These are phyloP conservation scores for Apiospora aurea DNA, from an alignment of 2,329 filamentous ascomycete species.

Conservation along the genomic window DNA sequence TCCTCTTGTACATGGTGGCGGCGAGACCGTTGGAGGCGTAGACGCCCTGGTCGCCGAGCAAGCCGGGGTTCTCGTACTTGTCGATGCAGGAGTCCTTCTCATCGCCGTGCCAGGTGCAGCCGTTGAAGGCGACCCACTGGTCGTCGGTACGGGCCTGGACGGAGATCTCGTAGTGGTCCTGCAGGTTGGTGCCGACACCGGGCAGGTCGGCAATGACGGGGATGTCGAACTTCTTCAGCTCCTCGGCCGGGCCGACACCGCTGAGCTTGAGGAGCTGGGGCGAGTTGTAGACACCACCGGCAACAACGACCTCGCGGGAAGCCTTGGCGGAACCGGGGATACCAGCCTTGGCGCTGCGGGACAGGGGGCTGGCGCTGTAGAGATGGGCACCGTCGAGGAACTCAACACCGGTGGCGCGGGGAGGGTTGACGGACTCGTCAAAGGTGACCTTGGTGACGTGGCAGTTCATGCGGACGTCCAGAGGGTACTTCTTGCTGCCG, in stretches of 20 bases:
- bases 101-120: slow-evolving; percentile 42
- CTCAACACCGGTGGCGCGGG: slow-evolving; percentile 56
- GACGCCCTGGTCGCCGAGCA: slow-evolving; percentile 37
- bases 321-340: slow-evolving; percentile 45
- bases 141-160: slow-evolving; percentile 51
- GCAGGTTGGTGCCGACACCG: slow-evolving; percentile 64
- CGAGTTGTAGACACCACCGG: slow-evolving; percentile 60
- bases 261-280: slow-evolving; percentile 61
- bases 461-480: slow-evolving; percentile 60
- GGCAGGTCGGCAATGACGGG: slow-evolving; percentile 58
- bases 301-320: slow-evolving; percentile 55
- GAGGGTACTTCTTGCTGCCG: slow-evolving; percentile 60
- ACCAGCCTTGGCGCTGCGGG: slow-evolving; percentile 33
- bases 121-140: slow-evolving; percentile 43
- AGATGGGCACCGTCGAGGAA: slow-evolving; percentile 54
- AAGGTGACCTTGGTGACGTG: slow-evolving; percentile 55
- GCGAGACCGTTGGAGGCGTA: slow-evolving; percentile 46
- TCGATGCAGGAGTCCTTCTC: slow-evolving; percentile 45
- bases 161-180: slow-evolving; percentile 60
- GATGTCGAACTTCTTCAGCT: slow-evolving; percentile 46
- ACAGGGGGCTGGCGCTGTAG: slow-evolving; percentile 53
- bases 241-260: slow-evolving; percentile 49
- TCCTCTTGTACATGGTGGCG: slow-evolving; percentile 39
- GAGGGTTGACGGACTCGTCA: slow-evolving; percentile 45
- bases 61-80: slow-evolving; percentile 33